Conservation (phyloP, 2,329 filamentous ascomycete genomes). For the Claviceps monticola region DNA sequence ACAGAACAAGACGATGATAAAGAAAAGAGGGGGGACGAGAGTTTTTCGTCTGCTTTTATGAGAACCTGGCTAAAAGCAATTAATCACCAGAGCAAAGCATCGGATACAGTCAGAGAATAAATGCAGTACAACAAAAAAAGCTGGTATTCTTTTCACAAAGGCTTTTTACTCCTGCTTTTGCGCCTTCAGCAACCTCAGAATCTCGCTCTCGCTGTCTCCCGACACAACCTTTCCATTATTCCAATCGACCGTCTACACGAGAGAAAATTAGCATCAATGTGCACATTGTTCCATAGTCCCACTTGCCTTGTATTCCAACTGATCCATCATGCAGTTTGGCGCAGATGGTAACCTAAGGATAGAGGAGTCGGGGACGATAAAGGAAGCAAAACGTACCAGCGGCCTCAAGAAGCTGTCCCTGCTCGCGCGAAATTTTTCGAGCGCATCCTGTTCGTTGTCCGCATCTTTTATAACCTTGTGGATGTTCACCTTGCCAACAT, state of each 20-base stretch:
- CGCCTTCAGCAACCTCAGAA: constrained; percentile 62
- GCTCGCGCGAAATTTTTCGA: constrained; percentile 64
- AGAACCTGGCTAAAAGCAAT: neutral
- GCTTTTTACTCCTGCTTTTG: neutral
- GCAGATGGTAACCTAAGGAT: neutral
- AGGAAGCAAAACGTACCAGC: constrained; percentile 42
- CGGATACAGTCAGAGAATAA: neutral
- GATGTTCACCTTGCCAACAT: constrained; percentile 53
- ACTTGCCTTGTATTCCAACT: neutral
- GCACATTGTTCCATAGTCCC: neutral
- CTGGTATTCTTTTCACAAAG: neutral
- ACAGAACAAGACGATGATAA: neutral
- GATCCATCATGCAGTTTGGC: neutral
- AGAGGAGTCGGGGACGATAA: neutral
- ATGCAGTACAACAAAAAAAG: neutral
- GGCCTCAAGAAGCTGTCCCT: constrained; percentile 57
- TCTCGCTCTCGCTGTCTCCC: constrained; percentile 76
- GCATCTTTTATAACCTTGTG: constrained; percentile 58
- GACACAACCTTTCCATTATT: constrained; percentile 70
- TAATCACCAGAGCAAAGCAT: neutral
- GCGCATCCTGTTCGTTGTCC: constrained; percentile 57
- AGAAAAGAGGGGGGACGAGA: neutral
- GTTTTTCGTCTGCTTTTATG: no score
- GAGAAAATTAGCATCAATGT: neutral
- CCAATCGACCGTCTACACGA: constrained; percentile 64